phyloP scores from a whole-genome alignment of 257 asterid species.

The Nicotiana benthamiana region DNA sequence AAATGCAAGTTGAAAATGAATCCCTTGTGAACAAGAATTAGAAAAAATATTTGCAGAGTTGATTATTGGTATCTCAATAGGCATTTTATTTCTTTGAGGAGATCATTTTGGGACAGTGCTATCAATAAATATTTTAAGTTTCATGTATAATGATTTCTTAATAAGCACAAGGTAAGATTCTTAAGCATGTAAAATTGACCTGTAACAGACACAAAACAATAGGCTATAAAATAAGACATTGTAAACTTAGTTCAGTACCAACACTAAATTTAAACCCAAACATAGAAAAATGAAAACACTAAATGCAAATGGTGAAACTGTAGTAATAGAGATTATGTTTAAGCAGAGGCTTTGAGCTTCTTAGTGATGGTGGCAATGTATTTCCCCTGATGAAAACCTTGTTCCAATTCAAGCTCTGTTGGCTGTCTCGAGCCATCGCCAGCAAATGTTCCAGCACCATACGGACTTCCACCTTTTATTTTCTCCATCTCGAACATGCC shows the following conservation, averaged over 20 bases:
- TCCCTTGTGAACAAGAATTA: too few relatives aligned
- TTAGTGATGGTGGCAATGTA: conserved; percentile 24
- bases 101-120: too few relatives aligned
- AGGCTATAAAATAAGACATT: neutral
- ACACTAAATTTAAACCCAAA: neutral
- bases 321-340: neutral
- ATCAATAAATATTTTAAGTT: too few relatives aligned
- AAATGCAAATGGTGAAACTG: neutral
- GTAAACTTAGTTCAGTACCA: neutral
- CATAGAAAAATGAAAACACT: neutral
- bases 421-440: conserved; percentile 33
- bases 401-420: conserved; percentile 16
- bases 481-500: conserved; percentile 53
- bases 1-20: too few relatives aligned
- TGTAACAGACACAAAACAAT: neutral
- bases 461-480: conserved; percentile 30
- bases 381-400: conserved; percentile 29
- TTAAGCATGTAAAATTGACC: neutral
- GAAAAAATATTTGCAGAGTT: too few relatives aligned
- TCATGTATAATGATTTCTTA: too few relatives aligned
- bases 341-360: conserved; percentile 22
- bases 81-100: too few relatives aligned
- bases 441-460: conserved; percentile 37
- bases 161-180: neutral
- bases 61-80: too few relatives aligned